These are phyloP conservation scores for Chalara sp. DNA, from an alignment of 2,329 filamentous ascomycete genomes.

Conservation along the genomic window DNA sequence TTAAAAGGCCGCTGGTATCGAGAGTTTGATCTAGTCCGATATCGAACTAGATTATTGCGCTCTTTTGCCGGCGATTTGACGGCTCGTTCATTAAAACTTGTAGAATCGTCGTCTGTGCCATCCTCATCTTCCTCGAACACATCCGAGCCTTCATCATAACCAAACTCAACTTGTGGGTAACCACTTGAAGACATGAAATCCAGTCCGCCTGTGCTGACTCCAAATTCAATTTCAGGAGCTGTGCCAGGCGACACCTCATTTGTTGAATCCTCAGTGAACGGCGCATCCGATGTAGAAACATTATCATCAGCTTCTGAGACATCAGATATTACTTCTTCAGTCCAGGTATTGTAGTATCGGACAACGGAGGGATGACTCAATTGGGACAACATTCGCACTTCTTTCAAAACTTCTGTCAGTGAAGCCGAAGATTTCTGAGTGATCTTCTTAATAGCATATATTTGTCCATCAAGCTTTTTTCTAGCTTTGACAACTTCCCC, in stretches of 20 bases:
- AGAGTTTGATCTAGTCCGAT: conserved; percentile 22
- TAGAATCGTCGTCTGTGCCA: conserved; percentile 35
- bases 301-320: conserved; percentile 49
- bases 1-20: conserved; percentile 46
- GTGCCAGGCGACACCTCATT: conserved; percentile 21
- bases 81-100: conserved; percentile 39
- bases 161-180: conserved; percentile 72
- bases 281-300: conserved; percentile 29
- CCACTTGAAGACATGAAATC: conserved; percentile 91
- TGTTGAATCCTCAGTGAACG: conserved; percentile 18
- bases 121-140: conserved; percentile 36
- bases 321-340: conserved; percentile 63
- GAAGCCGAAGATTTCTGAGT: conserved; percentile 72
- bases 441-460: conserved; percentile 97
- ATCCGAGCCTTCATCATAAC: conserved; percentile 42
- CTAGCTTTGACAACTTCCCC: conserved; percentile 93
- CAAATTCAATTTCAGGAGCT: conserved; percentile 23
- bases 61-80: conserved; percentile 10
- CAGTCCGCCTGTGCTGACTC: conserved; percentile 64
- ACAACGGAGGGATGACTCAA: conserved; percentile 75
- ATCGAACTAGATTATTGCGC: conserved; percentile 16
- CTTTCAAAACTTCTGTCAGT: conserved; percentile 74
- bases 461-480: conserved; percentile 86
- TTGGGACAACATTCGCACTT: conserved; percentile 83
- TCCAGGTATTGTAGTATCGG: conserved; percentile 86